Evolutionary conservation across 495 filamentous ascomycete species (phyloP), one percentile per base, ranked within the genome.

Genomic region (Hypoxylon lenormandii): DNA sequence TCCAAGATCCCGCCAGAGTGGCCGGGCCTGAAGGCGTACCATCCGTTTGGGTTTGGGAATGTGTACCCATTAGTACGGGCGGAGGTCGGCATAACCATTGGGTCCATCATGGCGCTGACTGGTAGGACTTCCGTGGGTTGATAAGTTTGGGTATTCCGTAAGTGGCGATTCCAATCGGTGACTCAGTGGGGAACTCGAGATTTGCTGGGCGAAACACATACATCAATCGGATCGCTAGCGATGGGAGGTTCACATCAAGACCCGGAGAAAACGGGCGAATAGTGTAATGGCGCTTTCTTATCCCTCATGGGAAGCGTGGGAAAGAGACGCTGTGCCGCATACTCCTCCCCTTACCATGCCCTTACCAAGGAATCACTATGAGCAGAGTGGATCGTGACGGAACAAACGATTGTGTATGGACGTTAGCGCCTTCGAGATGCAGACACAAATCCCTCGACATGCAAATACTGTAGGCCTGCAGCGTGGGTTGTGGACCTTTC

Each of bases 11-110:
- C 47, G 68, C 58, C 42, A 66, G 62, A 63, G 22, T 33, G 68
- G 62, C 62, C 58, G 52, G 49, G 40, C 28, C 45, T 58, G 52
- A 23, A 62, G 42, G 68, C 47, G 58, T 66, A 54, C 58, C 68
- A 55, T 43, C 58, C 68, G 62, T 71, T 58, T 71, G 68, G 62
- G 66, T 59, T 66, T 48, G 38, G 48, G 52, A 63, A 71, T 66
- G 61, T 61, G 56, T 59, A 66, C 46, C 61, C 57, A 46, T 48
- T 51, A 40, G 26, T 12, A 33, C 38, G 68, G 61, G 47, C 56
- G 18, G 43, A 64, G 57, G n/a, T 6, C 38, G 48, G 55, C 55
- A 28, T 30, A 50, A 33, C 54, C 47, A 66, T 48, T 18, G 38
- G 19, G 40, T 16, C 53, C 52, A 57, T 63, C 57, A 43, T 62